Evolutionary conservation across 225 moss, liverwort and hornwort species (phyloP).

Genomic region (Sphagnum tenellum): DNA sequence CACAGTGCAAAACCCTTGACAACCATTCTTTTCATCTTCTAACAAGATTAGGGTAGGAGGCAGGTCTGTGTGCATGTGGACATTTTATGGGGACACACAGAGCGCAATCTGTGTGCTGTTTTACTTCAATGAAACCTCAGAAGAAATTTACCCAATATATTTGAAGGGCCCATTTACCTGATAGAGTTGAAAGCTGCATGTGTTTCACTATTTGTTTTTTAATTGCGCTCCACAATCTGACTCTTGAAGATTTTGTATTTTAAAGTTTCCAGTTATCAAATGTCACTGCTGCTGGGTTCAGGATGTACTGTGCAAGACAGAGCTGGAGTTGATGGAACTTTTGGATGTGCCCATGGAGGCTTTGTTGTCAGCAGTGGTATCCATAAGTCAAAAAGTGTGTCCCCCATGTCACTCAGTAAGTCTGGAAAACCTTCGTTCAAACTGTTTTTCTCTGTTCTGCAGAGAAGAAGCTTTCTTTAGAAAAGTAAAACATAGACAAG

Average conservation of each 20-base stretch:
- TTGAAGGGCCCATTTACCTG: neutral
- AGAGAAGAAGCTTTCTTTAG: neutral
- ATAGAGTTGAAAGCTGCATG: neutral
- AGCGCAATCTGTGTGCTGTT: neutral
- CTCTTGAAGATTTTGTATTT: neutral
- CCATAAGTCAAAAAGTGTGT: conserved; percentile 47
- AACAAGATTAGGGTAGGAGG: no score
- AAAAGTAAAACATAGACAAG: no score
- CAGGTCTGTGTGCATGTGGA: no score
- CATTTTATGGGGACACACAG: neutral
- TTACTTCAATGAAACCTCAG: neutral
- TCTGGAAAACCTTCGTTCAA: neutral
- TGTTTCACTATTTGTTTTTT: neutral
- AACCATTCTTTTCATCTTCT: no score
- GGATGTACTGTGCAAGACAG: conserved; percentile 65
- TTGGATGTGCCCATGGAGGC: conserved; percentile 54
- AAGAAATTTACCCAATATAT: no score
- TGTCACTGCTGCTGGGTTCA: conserved; percentile 1
- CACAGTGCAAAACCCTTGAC: no score
- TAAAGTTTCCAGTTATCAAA: neutral
- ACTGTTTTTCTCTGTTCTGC: neutral
- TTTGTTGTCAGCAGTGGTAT: conserved; percentile 38
- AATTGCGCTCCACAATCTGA: neutral
- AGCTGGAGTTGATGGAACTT: conserved; percentile 68
- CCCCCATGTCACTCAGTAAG: conserved; percentile 51